Evolutionary conservation across 805 yeast species (phyloP).

Genomic region (Blastobotrys muscicola): DNA sequence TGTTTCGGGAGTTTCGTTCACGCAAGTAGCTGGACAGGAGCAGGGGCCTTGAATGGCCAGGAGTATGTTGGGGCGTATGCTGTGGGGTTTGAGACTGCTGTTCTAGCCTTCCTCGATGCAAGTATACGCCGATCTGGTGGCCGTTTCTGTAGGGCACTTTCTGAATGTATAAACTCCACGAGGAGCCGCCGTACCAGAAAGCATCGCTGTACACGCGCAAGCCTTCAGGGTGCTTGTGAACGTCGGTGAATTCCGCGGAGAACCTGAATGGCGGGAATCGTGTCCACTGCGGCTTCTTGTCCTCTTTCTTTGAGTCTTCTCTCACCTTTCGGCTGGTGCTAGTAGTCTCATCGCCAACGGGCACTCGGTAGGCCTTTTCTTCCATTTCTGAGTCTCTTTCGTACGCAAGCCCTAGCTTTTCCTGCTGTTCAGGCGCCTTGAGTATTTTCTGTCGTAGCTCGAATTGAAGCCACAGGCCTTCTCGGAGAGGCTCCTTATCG

Average conservation of each 20-base stretch:
- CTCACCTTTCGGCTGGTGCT: background rate
- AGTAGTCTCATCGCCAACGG: constrained; percentile 14
- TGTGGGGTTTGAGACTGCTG: background rate
- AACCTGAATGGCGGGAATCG: constrained; percentile 46
- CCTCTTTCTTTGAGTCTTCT: constrained; percentile 23
- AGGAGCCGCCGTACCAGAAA: constrained; percentile 53
- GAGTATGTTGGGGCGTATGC: background rate
- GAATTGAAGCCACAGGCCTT: constrained; percentile 43
- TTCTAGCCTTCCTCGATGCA: constrained; percentile 38
- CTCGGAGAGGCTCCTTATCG: constrained; percentile 31
- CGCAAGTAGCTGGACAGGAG: too few species aligned
- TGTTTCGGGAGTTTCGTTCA: too few species aligned
- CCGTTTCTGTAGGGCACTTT: constrained; percentile 36
- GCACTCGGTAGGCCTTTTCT: constrained; percentile 3
- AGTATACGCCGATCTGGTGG: constrained; percentile 46
- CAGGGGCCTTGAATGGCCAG: too few species aligned
- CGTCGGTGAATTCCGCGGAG: constrained; percentile 42
- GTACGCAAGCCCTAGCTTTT: constrained; percentile 28
- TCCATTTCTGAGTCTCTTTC: constrained; percentile 24
- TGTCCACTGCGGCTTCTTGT: constrained; percentile 17
- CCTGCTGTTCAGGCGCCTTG: constrained; percentile 8
- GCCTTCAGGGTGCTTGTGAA: constrained; percentile 36
- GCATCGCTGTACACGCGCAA: constrained; percentile 43
- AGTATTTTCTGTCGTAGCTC: constrained; percentile 34
- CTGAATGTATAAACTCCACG: constrained; percentile 48